Base-by-base conservation (phyloP, 306 rosid genomes). In the Dryas alaskensis region DNA sequence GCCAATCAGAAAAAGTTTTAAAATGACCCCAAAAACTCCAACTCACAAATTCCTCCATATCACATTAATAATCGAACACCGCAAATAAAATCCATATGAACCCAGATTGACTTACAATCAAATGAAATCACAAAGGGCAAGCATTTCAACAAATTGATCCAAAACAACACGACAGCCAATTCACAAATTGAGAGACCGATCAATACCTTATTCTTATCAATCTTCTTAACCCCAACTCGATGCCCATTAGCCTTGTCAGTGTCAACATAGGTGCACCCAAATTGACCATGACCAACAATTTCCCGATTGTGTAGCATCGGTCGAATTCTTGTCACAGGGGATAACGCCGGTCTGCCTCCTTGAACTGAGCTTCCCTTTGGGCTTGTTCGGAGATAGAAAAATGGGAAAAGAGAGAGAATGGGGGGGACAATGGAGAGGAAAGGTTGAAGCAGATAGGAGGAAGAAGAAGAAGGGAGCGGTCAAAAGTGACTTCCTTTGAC, bases 191-290 rank as follows among this genome's bases (percentile, higher is more conserved):
- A 67, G 27, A 43, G 13, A 49, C 13, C 22, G 27, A 79, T 52
- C 4, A 8, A 81, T 82, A 95, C 99, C 99, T 95, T 95, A 68
- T 49, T 83, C 86, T 95, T 95, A 71, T 95, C 98, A 50, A 95
- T 89, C 72, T 86, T 86, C 85, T 95, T 95, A 4, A 95, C 99
- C n/a, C 96, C 99, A 16, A 95, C 99, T 16, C 98, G 96, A 83
- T 95, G 93, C 81, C 97, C 98, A 81, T 85, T 92, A 3, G 68
- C 83, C 81, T 83, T 89, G 74, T 92, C 91, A 6, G 82, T 64
- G 4, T 97, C 99, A 7, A 90, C 98, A 78, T 90, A 95, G 8
- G 99, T 95, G 61, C 92, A 95, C 19, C 98, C 99, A 76, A 95
- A 95, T 76, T 95, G 99, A 1, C 99, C 99, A 10, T 95, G 98